These are phyloP conservation scores for Tetradesmus obliquus DNA, from an alignment of 139 green algal genomes.

Conservation along the genomic window DNA sequence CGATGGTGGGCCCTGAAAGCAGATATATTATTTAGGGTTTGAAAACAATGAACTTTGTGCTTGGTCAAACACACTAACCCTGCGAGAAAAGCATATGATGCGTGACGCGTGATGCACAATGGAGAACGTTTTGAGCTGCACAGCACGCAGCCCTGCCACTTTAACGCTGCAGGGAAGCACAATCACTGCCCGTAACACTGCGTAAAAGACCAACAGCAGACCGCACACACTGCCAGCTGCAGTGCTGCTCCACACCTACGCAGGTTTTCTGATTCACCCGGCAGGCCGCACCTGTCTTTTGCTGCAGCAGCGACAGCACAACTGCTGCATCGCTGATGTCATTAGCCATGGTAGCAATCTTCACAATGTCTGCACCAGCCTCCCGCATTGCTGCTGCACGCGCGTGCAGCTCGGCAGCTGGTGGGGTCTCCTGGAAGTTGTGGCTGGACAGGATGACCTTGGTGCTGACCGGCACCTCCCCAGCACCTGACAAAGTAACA, in stretches of 20 bases:
- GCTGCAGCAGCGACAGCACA: constrained; percentile 82
- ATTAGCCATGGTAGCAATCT: constrained; percentile 92
- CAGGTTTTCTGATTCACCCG: neutral
- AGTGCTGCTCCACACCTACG: neutral
- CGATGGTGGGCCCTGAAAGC: too few species aligned
- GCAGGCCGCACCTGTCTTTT: constrained; percentile 44
- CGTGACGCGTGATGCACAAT: too few species aligned
- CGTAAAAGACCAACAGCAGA: too few species aligned
- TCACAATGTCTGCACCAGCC: constrained; percentile 89
- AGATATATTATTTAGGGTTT: too few species aligned
- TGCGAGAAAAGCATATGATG: neutral
- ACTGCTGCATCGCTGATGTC: constrained; percentile 81
- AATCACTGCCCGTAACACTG: too few species aligned
- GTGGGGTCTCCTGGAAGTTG: constrained; percentile 89
- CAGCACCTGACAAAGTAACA: constrained; percentile 45
- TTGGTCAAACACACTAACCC: too few species aligned
- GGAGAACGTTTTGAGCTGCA: too few species aligned
- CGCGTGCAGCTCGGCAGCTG: constrained; percentile 68
- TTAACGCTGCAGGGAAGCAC: too few species aligned
- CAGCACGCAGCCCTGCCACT: too few species aligned
- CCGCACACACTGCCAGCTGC: too few species aligned
- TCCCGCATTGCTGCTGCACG: constrained; percentile 69
- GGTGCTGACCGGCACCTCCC: constrained; percentile 66
- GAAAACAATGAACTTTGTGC: too few species aligned
- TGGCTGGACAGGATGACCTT: constrained; percentile 96